Evolutionary conservation across 2,329 filamentous ascomycete species (phyloP), one percentile per base, ranked within the genome.

Genomic region (Aspergillus sclerotialis): DNA sequence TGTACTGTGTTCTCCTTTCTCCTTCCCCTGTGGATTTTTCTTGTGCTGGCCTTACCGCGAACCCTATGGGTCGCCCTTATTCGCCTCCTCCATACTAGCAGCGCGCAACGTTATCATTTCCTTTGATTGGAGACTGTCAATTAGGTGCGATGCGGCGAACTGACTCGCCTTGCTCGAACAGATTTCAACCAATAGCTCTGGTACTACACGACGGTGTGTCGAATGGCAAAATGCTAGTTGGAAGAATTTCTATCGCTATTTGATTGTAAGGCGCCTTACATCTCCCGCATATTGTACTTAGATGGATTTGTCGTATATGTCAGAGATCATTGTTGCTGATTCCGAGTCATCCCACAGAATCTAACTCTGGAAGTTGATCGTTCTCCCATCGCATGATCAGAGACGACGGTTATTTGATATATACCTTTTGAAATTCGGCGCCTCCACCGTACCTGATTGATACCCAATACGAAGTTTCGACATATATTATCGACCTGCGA

Each of bases 151-250:
- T 44, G 39, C 28, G 32, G 25, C 32, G 29, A 31, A 14, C 36
- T 35, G 37, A 23, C 36, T 35, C 18, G 12, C 28, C 15, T 36
- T 30, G 25, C 15, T 32, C 15, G 27, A 32, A 17, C 32, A 35
- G 21, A 30, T 34, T 23, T 36, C 37, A 37, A 10, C 32, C 16
- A 27, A 24, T 12, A 39, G 8, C 33, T 24, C 13, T 28, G 13
- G 13, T 28, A 28, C 7, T 28, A 13, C 16, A 18, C 38, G 29
- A 34, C 37, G 38, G 40, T 40, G 33, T 21, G 35, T 35, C 13
- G 29, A 21, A 30, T 28, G 33, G 32, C 33, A 43, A 38, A 26
- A 49, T 48, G 46, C 40, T 37, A 36, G 35, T 38, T 36, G 40
- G 37, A 36, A 43, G 45, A 40, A 30, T 14, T 25, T 35, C 27